These are phyloP conservation scores for Pythium volutum DNA, from an alignment of 352 stramenopile genomes.

Conservation along the genomic window DNA sequence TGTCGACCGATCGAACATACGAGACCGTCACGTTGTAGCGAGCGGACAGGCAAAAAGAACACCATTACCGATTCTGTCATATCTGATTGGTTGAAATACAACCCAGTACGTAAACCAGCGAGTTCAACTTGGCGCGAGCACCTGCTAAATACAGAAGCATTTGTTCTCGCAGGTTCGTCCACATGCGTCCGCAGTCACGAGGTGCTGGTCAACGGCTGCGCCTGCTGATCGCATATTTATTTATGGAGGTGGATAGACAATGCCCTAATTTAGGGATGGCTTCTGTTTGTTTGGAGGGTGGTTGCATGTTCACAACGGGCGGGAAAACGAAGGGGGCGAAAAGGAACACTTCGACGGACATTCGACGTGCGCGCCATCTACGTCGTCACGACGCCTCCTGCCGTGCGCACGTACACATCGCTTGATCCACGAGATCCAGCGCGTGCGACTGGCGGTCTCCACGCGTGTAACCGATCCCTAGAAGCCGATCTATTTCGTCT, in stretches of 20 bases:
- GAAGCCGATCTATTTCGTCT: neutral
- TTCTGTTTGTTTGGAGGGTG: neutral
- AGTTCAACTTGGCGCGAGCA: conserved; percentile 9
- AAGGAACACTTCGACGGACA: neutral
- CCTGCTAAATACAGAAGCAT: neutral
- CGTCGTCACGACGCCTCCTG: neutral
- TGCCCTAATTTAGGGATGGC: neutral
- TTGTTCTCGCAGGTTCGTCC: conserved; percentile 9
- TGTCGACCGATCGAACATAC: conserved; percentile 5
- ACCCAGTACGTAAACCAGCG: neutral
- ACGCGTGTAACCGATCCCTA: neutral
- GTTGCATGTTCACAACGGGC: neutral
- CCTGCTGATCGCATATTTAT: neutral
- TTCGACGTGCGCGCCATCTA: neutral
- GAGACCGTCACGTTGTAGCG: conserved; percentile 10
- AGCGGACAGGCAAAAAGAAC: conserved; percentile 16
- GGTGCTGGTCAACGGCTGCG: conserved; percentile 10
- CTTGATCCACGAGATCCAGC: conserved; percentile 2
- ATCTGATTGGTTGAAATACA: conserved; percentile 16
- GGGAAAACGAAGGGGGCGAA: neutral
- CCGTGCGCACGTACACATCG: too few relatives aligned
- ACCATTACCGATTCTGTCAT: neutral
- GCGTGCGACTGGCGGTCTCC: conserved; percentile 2
- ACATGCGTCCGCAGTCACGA: neutral
- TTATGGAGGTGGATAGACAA: neutral